Conservation (phyloP, 1,284 basidiomycete genomes). For the Mycena sp. region DNA sequence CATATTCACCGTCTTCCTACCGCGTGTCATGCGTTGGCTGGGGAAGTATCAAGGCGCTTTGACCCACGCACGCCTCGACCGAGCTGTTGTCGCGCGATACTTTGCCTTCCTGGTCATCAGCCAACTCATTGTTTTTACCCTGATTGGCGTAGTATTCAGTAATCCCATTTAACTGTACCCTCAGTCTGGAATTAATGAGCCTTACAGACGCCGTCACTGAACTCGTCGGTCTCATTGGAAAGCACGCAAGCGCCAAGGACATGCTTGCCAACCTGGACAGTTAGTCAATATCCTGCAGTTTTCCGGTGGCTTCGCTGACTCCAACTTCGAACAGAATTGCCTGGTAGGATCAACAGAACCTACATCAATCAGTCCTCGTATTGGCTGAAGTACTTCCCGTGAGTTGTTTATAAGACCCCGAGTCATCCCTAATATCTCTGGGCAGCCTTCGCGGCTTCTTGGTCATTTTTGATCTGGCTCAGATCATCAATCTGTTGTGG, state of each 20-base stretch:
- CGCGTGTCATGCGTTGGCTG: slow-evolving; percentile 75
- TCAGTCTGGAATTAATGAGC: not conserved
- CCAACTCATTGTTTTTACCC: slow-evolving; percentile 90
- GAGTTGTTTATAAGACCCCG: slow-evolving; percentile 40
- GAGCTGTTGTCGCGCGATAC: slow-evolving; percentile 90
- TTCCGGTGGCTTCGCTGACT: slow-evolving; percentile 7
- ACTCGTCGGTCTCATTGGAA: slow-evolving; percentile 73
- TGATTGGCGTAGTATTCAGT: slow-evolving; percentile 91
- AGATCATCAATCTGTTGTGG: slow-evolving; percentile 90
- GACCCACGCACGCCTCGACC: slow-evolving; percentile 85
- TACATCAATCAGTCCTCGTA: slow-evolving; percentile 89
- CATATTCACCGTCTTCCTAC: slow-evolving; percentile 76
- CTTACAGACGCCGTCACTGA: slow-evolving; percentile 68
- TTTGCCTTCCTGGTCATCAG: slow-evolving; percentile 92
- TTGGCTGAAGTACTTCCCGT: slow-evolving; percentile 96
- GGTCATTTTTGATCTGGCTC: slow-evolving; percentile 94
- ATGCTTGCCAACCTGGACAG: slow-evolving; percentile 78
- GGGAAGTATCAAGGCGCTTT: slow-evolving; percentile 83
- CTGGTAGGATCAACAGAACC: slow-evolving; percentile 77
- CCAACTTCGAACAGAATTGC: slow-evolving; percentile 60
- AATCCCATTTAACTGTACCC: slow-evolving; percentile 39
- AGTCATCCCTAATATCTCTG: not conserved
- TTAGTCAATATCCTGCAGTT: slow-evolving; percentile 56
- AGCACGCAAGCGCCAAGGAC: slow-evolving; percentile 70
- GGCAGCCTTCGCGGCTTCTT: slow-evolving; percentile 90